Evolutionary conservation across 169 alveolate genomes (phyloP).

Genomic region (Plasmodium sp.): DNA sequence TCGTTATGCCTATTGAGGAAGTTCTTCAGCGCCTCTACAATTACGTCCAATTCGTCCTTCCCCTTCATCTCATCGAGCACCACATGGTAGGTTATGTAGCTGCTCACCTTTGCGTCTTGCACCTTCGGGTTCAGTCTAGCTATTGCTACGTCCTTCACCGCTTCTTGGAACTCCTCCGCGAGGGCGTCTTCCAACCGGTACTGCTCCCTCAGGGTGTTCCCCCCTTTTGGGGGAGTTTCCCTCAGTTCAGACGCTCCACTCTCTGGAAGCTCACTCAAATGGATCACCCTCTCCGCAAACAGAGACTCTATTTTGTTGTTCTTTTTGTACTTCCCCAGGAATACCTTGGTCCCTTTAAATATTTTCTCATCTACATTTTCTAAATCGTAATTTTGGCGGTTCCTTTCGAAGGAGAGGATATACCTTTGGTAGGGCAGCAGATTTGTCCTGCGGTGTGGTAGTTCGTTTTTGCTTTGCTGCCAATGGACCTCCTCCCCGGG

Average conservation of each 20-base stretch:
- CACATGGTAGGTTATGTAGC: constrained; percentile 30
- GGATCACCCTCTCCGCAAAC: constrained; percentile 42
- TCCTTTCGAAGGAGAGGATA: constrained; percentile 23
- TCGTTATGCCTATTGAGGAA: constrained; percentile 47
- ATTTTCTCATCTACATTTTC: constrained; percentile 24
- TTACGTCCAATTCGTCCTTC: not conserved
- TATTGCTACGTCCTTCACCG: constrained; percentile 20
- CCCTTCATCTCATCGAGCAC: not conserved
- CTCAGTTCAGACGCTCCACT: not conserved
- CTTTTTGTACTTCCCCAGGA: constrained; percentile 30
- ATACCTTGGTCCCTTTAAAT: constrained; percentile 33
- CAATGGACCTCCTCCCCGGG: not conserved
- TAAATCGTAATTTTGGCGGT: constrained; percentile 13
- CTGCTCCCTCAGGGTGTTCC: no score
- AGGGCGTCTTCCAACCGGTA: not conserved
- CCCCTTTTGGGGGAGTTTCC: not conserved
- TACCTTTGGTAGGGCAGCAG: constrained; percentile 56
- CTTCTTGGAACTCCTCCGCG: constrained; percentile 29
- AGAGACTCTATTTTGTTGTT: constrained; percentile 18
- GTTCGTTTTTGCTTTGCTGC: not conserved
- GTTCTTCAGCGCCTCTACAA: not conserved
- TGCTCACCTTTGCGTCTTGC: constrained; percentile 26
- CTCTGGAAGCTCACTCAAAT: constrained; percentile 12
- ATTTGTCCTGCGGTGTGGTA: not conserved
- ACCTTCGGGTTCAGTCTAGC: constrained; percentile 23